Evolutionary conservation across 306 rosid species (phyloP).

Genomic region (Vicia sativa): DNA sequence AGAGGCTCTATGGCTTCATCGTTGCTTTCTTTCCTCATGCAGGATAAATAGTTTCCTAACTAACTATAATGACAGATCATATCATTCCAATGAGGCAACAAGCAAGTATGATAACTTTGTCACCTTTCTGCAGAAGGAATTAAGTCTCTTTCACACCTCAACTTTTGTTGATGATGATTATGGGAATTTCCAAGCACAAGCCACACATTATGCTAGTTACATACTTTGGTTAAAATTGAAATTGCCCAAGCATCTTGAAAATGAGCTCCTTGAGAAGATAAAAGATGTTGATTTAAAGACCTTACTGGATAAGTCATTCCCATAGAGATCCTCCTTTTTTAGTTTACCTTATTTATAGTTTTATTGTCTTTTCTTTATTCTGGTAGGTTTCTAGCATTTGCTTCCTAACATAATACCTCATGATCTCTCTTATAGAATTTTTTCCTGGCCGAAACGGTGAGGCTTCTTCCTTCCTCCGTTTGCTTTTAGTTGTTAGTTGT

Average conservation of each 20-base stretch:
- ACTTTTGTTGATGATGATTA: slow-evolving; percentile 52
- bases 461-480: no score
- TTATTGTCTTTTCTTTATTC: no score
- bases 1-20: slow-evolving; percentile 98
- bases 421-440: no score
- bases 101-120: slow-evolving; percentile 36
- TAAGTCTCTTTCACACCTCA: slow-evolving; percentile 53
- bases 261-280: slow-evolving; percentile 53
- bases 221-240: slow-evolving; percentile 72
- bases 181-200: slow-evolving; percentile 77
- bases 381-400: no score
- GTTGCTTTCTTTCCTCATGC: slow-evolving; percentile 69
- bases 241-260: slow-evolving; percentile 48
- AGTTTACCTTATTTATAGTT: no score
- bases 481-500: no score
- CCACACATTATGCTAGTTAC: slow-evolving; percentile 56
- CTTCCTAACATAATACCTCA: no score
- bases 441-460: no score
- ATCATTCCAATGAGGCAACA: slow-evolving; percentile 39
- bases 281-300: slow-evolving; percentile 50
- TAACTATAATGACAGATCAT: slow-evolving; percentile 31
- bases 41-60: slow-evolving; percentile 55
- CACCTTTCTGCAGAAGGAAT: slow-evolving; percentile 56
- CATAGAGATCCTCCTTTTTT: slow-evolving; percentile 63
- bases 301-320: slow-evolving; percentile 57